Evolutionary conservation across 169 alveolate species (phyloP).

Genomic region (Cyclospora cayetanensis): DNA sequence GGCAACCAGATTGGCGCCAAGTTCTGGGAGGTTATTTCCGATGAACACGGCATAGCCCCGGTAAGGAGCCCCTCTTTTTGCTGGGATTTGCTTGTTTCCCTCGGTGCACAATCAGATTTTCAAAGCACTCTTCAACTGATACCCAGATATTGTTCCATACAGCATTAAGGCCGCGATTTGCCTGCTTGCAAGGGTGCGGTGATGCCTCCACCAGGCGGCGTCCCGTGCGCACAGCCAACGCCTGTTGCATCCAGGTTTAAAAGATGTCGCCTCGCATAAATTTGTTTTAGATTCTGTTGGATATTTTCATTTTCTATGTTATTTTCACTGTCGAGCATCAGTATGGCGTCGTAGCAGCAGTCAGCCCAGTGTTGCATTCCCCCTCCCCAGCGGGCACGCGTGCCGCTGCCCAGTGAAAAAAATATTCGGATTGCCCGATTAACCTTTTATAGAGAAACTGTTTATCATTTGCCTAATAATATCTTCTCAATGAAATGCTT

Average conservation of each 20-base stretch:
- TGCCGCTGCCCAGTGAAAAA: too few relatives aligned
- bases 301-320: not conserved
- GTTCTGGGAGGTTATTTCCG: slow-evolving; percentile 99
- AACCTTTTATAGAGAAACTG: too few relatives aligned
- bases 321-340: too few relatives aligned
- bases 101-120: slow-evolving; percentile 47
- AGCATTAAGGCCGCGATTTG: not conserved
- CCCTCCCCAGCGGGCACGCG: too few relatives aligned
- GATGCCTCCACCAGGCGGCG: slow-evolving; percentile 53
- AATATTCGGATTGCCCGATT: too few relatives aligned
- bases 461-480: too few relatives aligned
- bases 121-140: slow-evolving; percentile 33
- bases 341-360: too few relatives aligned
- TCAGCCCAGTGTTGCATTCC: too few relatives aligned
- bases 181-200: slow-evolving; percentile 32
- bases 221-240: slow-evolving; percentile 67
- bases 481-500: too few relatives aligned
- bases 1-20: slow-evolving; percentile 99
- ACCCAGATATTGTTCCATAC: not conserved
- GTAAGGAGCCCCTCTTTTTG: slow-evolving; percentile 77
- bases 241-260: slow-evolving; percentile 23
- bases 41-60: slow-evolving; percentile 99
- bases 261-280: slow-evolving; percentile 41
- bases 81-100: not conserved
- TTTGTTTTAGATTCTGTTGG: not conserved